phyloP scores from a whole-genome alignment of 768 basidiomycete genomes.

The Psilocybe cyanescens region DNA sequence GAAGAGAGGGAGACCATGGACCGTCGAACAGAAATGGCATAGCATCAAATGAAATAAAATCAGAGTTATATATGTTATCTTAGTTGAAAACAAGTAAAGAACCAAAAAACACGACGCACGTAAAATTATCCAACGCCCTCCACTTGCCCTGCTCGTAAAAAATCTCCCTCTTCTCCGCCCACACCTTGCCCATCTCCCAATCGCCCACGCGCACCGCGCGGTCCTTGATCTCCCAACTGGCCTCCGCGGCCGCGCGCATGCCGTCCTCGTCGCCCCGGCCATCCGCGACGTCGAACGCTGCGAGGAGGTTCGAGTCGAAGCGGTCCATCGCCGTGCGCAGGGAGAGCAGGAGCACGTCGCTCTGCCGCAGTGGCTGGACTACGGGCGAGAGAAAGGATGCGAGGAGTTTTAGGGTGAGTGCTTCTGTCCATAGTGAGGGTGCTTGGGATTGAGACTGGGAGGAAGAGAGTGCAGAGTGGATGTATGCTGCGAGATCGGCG shows the following conservation, averaged over 20 bases:
- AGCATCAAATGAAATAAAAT: slow-evolving; percentile 1
- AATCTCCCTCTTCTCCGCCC: slow-evolving; percentile 94
- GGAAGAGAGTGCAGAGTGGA: background rate
- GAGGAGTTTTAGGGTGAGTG: slow-evolving; percentile 74
- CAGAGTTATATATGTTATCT: too few species aligned
- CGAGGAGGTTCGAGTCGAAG: slow-evolving; percentile 86
- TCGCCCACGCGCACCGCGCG: slow-evolving; percentile 81
- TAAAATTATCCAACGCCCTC: slow-evolving; percentile 83
- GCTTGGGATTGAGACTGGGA: background rate
- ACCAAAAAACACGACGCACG: slow-evolving; percentile 45
- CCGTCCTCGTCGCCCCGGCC: slow-evolving; percentile 66
- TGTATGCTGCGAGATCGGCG: slow-evolving; percentile 49
- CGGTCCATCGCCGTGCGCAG: slow-evolving; percentile 83
- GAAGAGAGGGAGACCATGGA: too few species aligned
- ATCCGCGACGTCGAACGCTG: slow-evolving; percentile 89
- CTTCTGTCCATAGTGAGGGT: slow-evolving; percentile 40
- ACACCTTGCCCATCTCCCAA: slow-evolving; percentile 94
- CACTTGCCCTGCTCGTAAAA: slow-evolving; percentile 86
- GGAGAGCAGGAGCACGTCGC: slow-evolving; percentile 63
- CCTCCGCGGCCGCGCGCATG: slow-evolving; percentile 83
- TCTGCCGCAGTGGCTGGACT: slow-evolving; percentile 73
- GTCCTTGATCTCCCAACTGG: slow-evolving; percentile 86
- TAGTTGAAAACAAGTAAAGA: background rate
- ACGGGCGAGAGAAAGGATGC: slow-evolving; percentile 70
- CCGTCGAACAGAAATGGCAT: background rate